Evolutionary conservation across 116 monocot species (phyloP).

Genomic region (Papilionanthe hybrid): DNA sequence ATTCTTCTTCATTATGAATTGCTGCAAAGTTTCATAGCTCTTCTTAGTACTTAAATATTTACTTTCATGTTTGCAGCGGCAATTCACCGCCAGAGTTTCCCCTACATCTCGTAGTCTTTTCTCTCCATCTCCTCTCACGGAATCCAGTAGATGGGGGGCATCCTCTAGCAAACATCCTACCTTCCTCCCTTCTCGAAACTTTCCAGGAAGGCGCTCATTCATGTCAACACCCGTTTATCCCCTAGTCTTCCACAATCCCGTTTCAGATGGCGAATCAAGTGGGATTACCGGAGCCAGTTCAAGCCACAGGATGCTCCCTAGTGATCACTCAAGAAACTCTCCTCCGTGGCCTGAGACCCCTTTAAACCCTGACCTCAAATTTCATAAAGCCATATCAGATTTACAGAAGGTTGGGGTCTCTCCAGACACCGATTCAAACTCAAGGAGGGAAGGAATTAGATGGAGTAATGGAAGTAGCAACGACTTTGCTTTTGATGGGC

Average conservation of each 20-base stretch:
- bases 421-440: slow-evolving; percentile 40
- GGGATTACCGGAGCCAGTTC: slow-evolving; percentile 27
- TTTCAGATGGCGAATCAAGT: slow-evolving; percentile 47
- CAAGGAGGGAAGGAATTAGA: slow-evolving; percentile 62
- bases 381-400: slow-evolving; percentile 43
- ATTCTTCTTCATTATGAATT: neutral
- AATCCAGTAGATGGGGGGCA: slow-evolving; percentile 58
- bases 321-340: slow-evolving; percentile 17
- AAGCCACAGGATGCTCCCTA: slow-evolving; percentile 24
- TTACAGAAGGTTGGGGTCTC: slow-evolving; percentile 50
- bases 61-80: slow-evolving; percentile 25
- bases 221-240: slow-evolving; percentile 94
- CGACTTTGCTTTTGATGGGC: slow-evolving; percentile 61
- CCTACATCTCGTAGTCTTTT: slow-evolving; percentile 52
- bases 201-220: slow-evolving; percentile 65
- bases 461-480: slow-evolving; percentile 76
- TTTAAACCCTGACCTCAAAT: slow-evolving; percentile 57
- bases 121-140: slow-evolving; percentile 51
- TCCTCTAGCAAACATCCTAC: slow-evolving; percentile 53
- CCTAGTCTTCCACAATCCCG: slow-evolving; percentile 67
- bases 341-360: slow-evolving; percentile 31
- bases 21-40: neutral
- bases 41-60: neutral
- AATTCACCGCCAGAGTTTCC: slow-evolving; percentile 18
- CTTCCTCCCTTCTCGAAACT: slow-evolving; percentile 36